Percentiles rank a stretch among this genome's conserved stretches.
phyloP scores from a whole-genome alignment of 2,329 filamentous ascomycete genomes.

The Penicillium rolfsii region DNA sequence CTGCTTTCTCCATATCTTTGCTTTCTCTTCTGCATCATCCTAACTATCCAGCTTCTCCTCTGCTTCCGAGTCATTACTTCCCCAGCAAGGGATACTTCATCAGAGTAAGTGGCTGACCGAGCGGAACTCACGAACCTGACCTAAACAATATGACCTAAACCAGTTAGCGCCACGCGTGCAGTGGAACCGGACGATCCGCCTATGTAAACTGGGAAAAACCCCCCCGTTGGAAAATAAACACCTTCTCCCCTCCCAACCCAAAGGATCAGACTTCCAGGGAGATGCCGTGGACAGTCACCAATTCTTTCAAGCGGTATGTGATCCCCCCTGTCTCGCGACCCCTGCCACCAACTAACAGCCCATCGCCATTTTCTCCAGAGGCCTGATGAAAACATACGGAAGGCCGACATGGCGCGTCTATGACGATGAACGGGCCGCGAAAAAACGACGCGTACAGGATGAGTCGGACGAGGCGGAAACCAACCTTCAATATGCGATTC shows the following conservation, averaged over 20 bases:
- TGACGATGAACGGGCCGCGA: slow-evolving; percentile 50
- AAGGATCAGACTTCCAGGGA: slow-evolving; percentile 32
- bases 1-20: background rate
- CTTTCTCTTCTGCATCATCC: background rate
- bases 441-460: slow-evolving; percentile 50
- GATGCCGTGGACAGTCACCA: slow-evolving; percentile 56
- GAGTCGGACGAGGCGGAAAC: slow-evolving; percentile 49
- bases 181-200: slow-evolving; percentile 30
- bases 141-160: slow-evolving; percentile 34
- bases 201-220: slow-evolving; percentile 22
- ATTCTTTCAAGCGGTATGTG: slow-evolving; percentile 53
- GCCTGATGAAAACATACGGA: slow-evolving; percentile 55
- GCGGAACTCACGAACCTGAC: background rate
- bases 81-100: slow-evolving; percentile 19
- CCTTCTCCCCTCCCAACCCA: slow-evolving; percentile 7
- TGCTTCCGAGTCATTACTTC: background rate
- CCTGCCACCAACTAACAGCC: slow-evolving; percentile 8
- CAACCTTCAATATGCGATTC: slow-evolving; percentile 53
- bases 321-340: slow-evolving; percentile 1
- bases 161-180: slow-evolving; percentile 34
- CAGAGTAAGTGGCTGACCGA: slow-evolving; percentile 5
- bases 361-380: slow-evolving; percentile 36
- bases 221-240: slow-evolving; percentile 24
- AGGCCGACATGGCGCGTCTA: slow-evolving; percentile 53
- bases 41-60: background rate